Percentiles rank a stretch among this genome's conserved stretches.
These are phyloP conservation scores for Leucocoprinus leucothites DNA, from an alignment of 768 basidiomycete genomes.

Conservation along the genomic window DNA sequence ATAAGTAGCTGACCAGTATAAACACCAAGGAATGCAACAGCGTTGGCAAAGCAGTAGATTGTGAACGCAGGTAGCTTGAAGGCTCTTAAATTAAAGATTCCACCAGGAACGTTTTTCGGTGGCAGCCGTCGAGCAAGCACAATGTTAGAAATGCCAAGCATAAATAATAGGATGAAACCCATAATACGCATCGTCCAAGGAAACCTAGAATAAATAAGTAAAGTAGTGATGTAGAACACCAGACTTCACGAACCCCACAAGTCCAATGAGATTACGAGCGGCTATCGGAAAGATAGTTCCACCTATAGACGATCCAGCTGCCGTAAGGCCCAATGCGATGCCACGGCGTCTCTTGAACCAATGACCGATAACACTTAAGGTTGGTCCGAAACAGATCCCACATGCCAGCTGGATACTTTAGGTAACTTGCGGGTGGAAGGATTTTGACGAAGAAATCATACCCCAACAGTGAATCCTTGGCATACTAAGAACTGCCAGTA, in stretches of 20 bases:
- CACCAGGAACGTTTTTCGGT: slow-evolving; percentile 45
- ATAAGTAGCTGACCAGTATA: slow-evolving; percentile 55
- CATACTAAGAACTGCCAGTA: slow-evolving; percentile 69
- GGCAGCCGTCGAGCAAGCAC: slow-evolving; percentile 46
- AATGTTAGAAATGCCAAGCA: slow-evolving; percentile 49
- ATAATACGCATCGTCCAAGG: slow-evolving; percentile 68
- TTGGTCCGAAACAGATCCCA: slow-evolving; percentile 42
- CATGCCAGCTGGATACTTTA: slow-evolving; percentile 11
- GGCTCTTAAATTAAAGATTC: slow-evolving; percentile 45
- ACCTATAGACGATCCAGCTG: slow-evolving; percentile 56
- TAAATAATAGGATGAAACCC: slow-evolving; percentile 50
- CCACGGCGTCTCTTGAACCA: slow-evolving; percentile 61
- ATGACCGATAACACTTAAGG: slow-evolving; percentile 50
- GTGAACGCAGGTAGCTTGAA: slow-evolving; percentile 48
- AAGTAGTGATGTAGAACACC: not conserved
- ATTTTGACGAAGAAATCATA: slow-evolving; percentile 22
- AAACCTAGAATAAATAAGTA: slow-evolving; percentile 39
- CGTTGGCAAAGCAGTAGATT: slow-evolving; percentile 46
- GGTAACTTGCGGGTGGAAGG: not conserved
- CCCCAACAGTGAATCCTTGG: slow-evolving; percentile 57
- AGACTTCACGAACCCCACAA: slow-evolving; percentile 44
- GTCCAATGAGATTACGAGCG: slow-evolving; percentile 47
- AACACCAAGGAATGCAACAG: slow-evolving; percentile 54
- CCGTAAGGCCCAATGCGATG: slow-evolving; percentile 50
- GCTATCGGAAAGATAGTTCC: slow-evolving; percentile 62